Conservation (phyloP, 108 stramenopile species). For the Nitzschia putrida region DNA sequence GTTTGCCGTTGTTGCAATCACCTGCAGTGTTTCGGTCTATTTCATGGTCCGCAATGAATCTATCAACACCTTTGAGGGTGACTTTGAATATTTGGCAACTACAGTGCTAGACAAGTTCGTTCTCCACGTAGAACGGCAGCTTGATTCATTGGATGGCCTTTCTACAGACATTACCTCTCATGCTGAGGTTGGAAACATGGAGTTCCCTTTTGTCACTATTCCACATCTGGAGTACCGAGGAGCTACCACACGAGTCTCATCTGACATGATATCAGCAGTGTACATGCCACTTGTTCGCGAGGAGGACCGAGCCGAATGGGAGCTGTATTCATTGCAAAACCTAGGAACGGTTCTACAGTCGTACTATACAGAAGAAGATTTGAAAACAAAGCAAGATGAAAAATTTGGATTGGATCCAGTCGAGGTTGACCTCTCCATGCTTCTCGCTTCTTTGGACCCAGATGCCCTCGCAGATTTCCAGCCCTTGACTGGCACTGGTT, state of each 20-base stretch:
- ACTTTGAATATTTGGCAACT: not conserved
- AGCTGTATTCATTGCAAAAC: constrained; percentile 9
- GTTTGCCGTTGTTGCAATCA: not conserved
- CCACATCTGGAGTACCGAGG: constrained; percentile 2
- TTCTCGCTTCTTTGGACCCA: too few species aligned
- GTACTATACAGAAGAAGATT: not conserved
- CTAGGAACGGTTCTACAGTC: not conserved
- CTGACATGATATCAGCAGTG: not conserved
- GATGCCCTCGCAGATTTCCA: not conserved
- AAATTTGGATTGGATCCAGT: not conserved
- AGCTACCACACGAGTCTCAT: not conserved
- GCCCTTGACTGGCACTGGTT: not conserved
- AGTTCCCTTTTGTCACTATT: not conserved
- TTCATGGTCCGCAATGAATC: not conserved
- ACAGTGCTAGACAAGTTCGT: not conserved
- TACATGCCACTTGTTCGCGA: not conserved
- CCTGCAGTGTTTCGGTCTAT: not conserved
- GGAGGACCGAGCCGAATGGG: constrained; percentile 7
- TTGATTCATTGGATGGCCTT: not conserved
- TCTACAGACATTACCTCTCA: constrained; percentile 1
- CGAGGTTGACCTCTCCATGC: not conserved
- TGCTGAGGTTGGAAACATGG: not conserved
- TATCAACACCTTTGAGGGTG: not conserved
- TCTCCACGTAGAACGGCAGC: not conserved
- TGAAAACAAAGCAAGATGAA: not conserved